These are phyloP conservation scores for Microbotryum lychnidis-dioicae DNA, from an alignment of 1,284 basidiomycete genomes.

Conservation along the genomic window DNA sequence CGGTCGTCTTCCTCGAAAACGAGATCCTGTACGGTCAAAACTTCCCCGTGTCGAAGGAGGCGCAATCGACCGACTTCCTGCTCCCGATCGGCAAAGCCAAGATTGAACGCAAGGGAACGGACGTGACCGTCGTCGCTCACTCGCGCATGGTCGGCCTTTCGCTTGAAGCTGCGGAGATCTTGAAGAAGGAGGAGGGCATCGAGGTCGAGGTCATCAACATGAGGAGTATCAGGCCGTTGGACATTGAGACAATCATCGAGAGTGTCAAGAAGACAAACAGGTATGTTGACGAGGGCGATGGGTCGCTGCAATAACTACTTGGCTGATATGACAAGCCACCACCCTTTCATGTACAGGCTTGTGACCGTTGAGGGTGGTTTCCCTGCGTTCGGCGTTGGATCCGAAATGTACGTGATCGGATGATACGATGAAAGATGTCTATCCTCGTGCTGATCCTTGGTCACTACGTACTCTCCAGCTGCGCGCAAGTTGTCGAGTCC, in stretches of 20 bases:
- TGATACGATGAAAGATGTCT: too few species aligned
- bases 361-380: constrained; percentile 96
- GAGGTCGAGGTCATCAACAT: constrained; percentile 98
- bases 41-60: constrained; percentile 92
- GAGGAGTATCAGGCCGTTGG: constrained; percentile 85
- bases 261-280: constrained; percentile 98
- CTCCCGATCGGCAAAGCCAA: constrained; percentile 97
- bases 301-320: background rate
- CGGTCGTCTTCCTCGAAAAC: constrained; percentile 97
- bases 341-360: constrained; percentile 48
- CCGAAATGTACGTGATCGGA: constrained; percentile 57
- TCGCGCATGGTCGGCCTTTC: constrained; percentile 91
- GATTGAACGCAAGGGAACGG: constrained; percentile 83
- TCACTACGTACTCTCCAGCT: constrained; percentile 36
- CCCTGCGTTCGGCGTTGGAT: constrained; percentile 96
- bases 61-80: constrained; percentile 83
- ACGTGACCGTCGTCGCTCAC: constrained; percentile 94
- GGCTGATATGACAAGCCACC: background rate
- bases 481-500: constrained; percentile 64
- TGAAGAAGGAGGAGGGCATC: constrained; percentile 88
- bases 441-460: too few species aligned
- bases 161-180: constrained; percentile 81
- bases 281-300: constrained; percentile 41
- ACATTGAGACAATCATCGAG: constrained; percentile 90
- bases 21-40: constrained; percentile 96